A percentile compares a stretch with the other conserved stretches of the same genome.
phyloP scores from a whole-genome alignment of 2,329 filamentous ascomycete species.

The Clarireedia monteithiana region DNA sequence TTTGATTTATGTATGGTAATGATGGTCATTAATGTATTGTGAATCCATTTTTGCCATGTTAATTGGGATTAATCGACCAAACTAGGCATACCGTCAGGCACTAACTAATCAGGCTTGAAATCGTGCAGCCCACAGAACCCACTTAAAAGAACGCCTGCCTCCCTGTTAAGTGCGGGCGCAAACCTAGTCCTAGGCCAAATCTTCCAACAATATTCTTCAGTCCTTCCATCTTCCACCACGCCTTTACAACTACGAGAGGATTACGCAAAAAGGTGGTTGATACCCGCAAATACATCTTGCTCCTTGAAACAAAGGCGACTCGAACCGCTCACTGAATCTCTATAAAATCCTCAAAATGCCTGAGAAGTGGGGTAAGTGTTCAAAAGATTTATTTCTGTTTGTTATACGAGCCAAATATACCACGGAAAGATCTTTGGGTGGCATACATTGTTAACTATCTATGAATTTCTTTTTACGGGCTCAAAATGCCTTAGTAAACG shows the following conservation, averaged over 20 bases:
- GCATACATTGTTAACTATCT: no score
- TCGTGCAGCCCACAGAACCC: not conserved
- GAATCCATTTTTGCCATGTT: not conserved
- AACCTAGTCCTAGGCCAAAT: constrained; percentile 2
- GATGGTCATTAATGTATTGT: no score
- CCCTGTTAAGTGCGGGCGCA: constrained; percentile 4
- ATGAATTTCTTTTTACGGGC: no score
- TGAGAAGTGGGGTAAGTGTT: constrained; percentile 30
- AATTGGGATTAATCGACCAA: not conserved
- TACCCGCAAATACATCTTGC: no score
- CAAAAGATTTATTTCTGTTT: constrained; percentile 13
- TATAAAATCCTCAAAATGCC: constrained; percentile 23
- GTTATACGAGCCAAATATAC: not conserved
- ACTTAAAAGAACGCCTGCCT: not conserved
- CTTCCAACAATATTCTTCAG: not conserved
- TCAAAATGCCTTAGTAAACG: constrained; percentile 9
- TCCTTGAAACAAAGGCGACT: no score
- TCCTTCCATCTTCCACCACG: no score
- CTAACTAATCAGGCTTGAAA: not conserved
- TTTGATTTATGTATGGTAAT: no score
- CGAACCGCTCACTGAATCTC: not conserved
- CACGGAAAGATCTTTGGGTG: not conserved
- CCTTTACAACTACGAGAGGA: no score
- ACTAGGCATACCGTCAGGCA: not conserved
- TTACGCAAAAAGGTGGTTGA: no score